Base-by-base conservation (phyloP, 495 filamentous ascomycete species). In the Xylaria venustula region DNA sequence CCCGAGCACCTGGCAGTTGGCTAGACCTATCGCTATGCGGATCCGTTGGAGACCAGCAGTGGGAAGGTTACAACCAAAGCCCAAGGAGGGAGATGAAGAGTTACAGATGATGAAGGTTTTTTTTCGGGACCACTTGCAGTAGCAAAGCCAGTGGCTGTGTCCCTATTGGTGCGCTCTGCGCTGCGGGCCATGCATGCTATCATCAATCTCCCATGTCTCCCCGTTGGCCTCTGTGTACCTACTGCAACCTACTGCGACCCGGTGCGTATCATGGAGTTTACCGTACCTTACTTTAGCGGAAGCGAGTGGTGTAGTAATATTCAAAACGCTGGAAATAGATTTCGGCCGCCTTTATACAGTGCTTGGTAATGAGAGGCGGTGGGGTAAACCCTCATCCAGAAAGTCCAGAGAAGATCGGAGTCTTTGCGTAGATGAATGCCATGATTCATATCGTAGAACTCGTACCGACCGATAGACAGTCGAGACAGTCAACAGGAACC, bases 121-220 rank as follows among this genome's bases (percentile, higher is more conserved):
- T 14, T 59, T 59, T 51, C 45, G 47, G 56, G 56, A 51, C 47
- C 56, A 59, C 47, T 50, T 59, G 56, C 56, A 59, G 47, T 15
- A 20, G 36, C 46, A 14, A 50, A 5, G 56, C 30, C 46, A 19
- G 51, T 50, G 56, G 56, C 47, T 59, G 46, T n/a, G 46, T 49
- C 46, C 56, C 56, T 59, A 59, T 59, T 59, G 56, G 56, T 44
- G 56, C 56, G 56, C 46, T 34, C 47, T 42, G 46, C 34, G 26
- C 19, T 41, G 47, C 46, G 45, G 23, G 46, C 56, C 46, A 59
- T 59, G 56, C 56, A 51, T n/a, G 56, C 22, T 22, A 37, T 44
- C 47, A 37, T 44, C 47, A 36, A 42, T 49, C 46, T 41, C n/a
- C 28, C 46, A 32, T 58, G 28, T 58, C 34, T 19, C n/a, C 6